These are phyloP conservation scores for Thermothelomyces thermophilus DNA, from an alignment of 2,329 filamentous ascomycete genomes.

Conservation along the genomic window DNA sequence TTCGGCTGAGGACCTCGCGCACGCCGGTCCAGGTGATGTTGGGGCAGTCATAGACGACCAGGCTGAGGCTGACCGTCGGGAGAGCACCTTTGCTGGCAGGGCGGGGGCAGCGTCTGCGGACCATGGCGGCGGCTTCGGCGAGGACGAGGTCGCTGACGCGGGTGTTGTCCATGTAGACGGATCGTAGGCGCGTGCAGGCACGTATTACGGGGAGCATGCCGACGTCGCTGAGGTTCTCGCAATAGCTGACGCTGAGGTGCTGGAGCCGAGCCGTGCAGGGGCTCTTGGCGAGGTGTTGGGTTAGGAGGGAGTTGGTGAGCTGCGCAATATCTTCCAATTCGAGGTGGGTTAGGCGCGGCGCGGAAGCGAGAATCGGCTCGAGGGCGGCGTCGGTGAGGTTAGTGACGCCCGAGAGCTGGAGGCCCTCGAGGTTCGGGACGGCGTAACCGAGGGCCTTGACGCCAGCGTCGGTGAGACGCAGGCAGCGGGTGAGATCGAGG, in stretches of 20 bases:
- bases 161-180: slow-evolving; percentile 87
- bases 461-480: slow-evolving; percentile 63
- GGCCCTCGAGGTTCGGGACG: slow-evolving; percentile 71
- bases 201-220: slow-evolving; percentile 81
- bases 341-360: slow-evolving; percentile 72
- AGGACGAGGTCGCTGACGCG: slow-evolving; percentile 80
- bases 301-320: slow-evolving; percentile 68
- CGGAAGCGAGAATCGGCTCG: slow-evolving; percentile 63
- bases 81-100: slow-evolving; percentile 10
- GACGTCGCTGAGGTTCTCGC: slow-evolving; percentile 73
- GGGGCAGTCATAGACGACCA: slow-evolving; percentile 86
- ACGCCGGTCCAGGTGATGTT: slow-evolving; percentile 91
- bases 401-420: slow-evolving; percentile 76
- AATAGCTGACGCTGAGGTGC: slow-evolving; percentile 85
- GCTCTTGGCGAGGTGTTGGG: slow-evolving; percentile 65
- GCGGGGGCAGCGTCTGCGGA: slow-evolving; percentile 55
- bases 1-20: slow-evolving; percentile 77
- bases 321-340: slow-evolving; percentile 81
- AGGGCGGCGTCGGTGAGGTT: slow-evolving; percentile 68
- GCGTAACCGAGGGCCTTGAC: slow-evolving; percentile 66
- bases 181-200: slow-evolving; percentile 61
- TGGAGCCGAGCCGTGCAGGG: slow-evolving; percentile 65
- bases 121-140: slow-evolving; percentile 74
- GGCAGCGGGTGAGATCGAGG: slow-evolving; percentile 76
- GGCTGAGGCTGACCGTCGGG: slow-evolving; percentile 57